Evolutionary conservation across 2,329 filamentous ascomycete genomes (phyloP), one percentile per base, ranked within the genome.

Genomic region (Tolypocladium inflatum): DNA sequence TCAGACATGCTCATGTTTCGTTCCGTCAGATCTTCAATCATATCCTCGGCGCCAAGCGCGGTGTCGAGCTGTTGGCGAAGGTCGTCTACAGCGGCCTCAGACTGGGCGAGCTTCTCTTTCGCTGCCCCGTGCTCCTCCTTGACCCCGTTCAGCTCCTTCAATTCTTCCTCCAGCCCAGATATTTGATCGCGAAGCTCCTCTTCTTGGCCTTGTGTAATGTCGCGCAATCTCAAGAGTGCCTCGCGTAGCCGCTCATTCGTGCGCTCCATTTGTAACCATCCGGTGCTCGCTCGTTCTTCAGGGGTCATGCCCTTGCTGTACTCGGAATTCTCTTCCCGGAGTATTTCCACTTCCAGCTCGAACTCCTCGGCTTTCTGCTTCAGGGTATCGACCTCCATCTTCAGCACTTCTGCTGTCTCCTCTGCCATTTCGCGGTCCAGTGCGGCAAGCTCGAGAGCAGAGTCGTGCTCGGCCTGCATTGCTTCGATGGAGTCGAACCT

Each of bases 371-470:
- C 75, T 67, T 87, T 91, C 59, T 83, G 76, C 66, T 90, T 90
- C 56, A 96, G 71, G 2, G 84, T 81, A 42, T 96, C 89, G 30
- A 95, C 76, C 68, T 99, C 92, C 1, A 83, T 81, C 70, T 91
- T 94, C 55, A 88, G 78, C 21, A 88, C 85, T 64, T 97, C 94
- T 0, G 90, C 88, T 50, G 86, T 91, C 73, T 97, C 93, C 71
- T 99, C 92, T 0, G 94, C 94, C 89, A 97, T 96, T 72, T 99
- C 93, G 51, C 90, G 85, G 69, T 99, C 94, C 33, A 99, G 77
- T 0, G 90, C 88, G 8, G 91, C 91, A 73, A 94, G 83, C 73
- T 99, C 94, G 67, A 97, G 76, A 8, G 89, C 84, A 4, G 87
- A 83, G 37, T 97, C 94, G 70, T 95, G 87, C 63, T 97, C 91